phyloP scores from a whole-genome alignment of 345 rosid species.

The Lepidium didymum region DNA sequence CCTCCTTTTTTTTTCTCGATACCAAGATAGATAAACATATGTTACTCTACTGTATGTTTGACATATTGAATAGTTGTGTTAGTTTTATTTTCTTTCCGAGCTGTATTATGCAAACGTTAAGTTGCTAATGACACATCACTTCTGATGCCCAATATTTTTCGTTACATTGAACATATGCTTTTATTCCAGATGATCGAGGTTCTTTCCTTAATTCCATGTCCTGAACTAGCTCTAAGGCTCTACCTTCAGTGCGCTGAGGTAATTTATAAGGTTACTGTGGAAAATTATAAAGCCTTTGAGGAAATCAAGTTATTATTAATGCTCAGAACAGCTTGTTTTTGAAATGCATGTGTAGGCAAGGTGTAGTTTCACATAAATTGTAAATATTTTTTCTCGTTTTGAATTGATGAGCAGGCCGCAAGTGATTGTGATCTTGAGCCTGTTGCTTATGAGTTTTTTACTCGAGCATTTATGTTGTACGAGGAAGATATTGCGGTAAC shows the following conservation, averaged over 20 bases:
- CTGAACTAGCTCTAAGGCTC: slow-evolving; percentile 78
- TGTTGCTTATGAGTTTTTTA: slow-evolving; percentile 77
- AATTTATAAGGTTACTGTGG: slow-evolving; percentile 9
- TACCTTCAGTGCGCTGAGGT: slow-evolving; percentile 93
- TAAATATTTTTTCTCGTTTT: not conserved
- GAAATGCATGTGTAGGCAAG: not conserved
- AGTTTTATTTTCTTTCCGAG: not conserved
- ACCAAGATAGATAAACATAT: not conserved
- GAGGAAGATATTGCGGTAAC: slow-evolving; percentile 89
- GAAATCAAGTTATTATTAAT: not conserved
- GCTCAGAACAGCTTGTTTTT: not conserved
- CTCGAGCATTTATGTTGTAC: slow-evolving; percentile 72
- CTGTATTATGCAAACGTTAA: not conserved
- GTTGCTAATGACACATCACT: not conserved
- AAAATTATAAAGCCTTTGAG: not conserved
- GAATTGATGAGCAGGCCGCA: slow-evolving; percentile 58
- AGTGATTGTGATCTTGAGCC: slow-evolving; percentile 73
- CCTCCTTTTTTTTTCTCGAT: not conserved
- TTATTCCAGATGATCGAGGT: slow-evolving; percentile 58
- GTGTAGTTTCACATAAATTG: not conserved
- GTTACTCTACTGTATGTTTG: not conserved
- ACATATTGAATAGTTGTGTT: not conserved
- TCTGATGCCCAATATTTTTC: not conserved
- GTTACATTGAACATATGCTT: not conserved
- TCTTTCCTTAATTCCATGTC: slow-evolving; percentile 57